Conservation (phyloP, 768 basidiomycete species). For the Russula griseocarnosa region DNA sequence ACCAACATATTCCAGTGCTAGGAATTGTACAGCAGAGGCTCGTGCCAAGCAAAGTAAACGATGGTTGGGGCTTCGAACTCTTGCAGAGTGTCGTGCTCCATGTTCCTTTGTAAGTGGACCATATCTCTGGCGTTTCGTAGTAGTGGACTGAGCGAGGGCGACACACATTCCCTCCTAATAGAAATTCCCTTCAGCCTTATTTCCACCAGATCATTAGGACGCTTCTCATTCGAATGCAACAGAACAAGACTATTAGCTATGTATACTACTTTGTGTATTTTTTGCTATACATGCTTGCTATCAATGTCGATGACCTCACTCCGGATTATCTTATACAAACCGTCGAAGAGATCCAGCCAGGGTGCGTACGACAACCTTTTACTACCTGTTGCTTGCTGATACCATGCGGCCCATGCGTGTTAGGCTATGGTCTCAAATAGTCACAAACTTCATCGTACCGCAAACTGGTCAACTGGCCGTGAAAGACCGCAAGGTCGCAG, state of each 20-base stretch:
- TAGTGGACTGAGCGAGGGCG: constrained; percentile 5
- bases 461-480: constrained; percentile 75
- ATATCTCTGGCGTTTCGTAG: background rate
- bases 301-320: constrained; percentile 66
- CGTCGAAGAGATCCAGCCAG: constrained; percentile 79
- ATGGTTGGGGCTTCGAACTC: constrained; percentile 88
- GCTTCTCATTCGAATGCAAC: constrained; percentile 80
- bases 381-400: background rate
- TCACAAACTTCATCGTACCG: constrained; percentile 71
- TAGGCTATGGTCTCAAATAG: constrained; percentile 76
- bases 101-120: constrained; percentile 64
- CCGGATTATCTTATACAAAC: constrained; percentile 77
- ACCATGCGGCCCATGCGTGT: background rate
- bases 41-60: constrained; percentile 82
- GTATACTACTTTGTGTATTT: constrained; percentile 79
- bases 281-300: constrained; percentile 67
- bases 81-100: constrained; percentile 69
- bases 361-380: constrained; percentile 44
- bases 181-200: constrained; percentile 63
- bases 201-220: constrained; percentile 72
- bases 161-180: constrained; percentile 32
- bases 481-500: constrained; percentile 82
- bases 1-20: constrained; percentile 73
- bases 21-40: constrained; percentile 89
- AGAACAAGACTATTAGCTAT: constrained; percentile 85